Percentiles rank a stretch among this genome's conserved stretches.
These are phyloP conservation scores for Passiflora organensis DNA, from an alignment of 345 rosid genomes.

Conservation along the genomic window DNA sequence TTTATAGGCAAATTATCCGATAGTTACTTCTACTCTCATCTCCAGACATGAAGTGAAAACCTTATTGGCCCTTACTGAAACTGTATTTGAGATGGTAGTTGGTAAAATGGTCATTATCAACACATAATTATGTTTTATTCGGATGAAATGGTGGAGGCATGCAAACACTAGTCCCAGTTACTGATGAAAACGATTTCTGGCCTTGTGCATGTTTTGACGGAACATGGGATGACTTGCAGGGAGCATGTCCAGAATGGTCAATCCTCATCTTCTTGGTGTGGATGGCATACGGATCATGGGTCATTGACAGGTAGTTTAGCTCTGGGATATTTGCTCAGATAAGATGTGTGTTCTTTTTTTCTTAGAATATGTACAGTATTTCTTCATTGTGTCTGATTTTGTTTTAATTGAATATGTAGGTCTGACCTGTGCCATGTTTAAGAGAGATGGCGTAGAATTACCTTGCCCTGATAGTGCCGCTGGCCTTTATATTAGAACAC, in stretches of 20 bases:
- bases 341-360: neutral
- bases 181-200: neutral
- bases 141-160: neutral
- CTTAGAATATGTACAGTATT: neutral
- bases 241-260: slow-evolving; percentile 36
- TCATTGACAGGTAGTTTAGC: slow-evolving; percentile 61
- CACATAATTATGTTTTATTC: neutral
- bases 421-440: slow-evolving; percentile 83
- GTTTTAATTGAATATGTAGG: slow-evolving; percentile 51
- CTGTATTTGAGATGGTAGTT: neutral
- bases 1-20: too few relatives aligned
- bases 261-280: slow-evolving; percentile 86
- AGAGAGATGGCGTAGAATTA: slow-evolving; percentile 59
- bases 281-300: slow-evolving; percentile 95
- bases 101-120: neutral
- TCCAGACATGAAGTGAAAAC: neutral
- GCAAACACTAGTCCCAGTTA: neutral
- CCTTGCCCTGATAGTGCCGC: slow-evolving; percentile 79
- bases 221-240: slow-evolving; percentile 34
- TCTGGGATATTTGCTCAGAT: too few relatives aligned
- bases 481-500: slow-evolving; percentile 84
- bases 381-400: slow-evolving; percentile 19
- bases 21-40: too few relatives aligned
- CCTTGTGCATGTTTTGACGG: slow-evolving; percentile 11
- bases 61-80: neutral